phyloP scores from a whole-genome alignment of 2,329 filamentous ascomycete species.

The Myriosclerotinia scirpicola region DNA sequence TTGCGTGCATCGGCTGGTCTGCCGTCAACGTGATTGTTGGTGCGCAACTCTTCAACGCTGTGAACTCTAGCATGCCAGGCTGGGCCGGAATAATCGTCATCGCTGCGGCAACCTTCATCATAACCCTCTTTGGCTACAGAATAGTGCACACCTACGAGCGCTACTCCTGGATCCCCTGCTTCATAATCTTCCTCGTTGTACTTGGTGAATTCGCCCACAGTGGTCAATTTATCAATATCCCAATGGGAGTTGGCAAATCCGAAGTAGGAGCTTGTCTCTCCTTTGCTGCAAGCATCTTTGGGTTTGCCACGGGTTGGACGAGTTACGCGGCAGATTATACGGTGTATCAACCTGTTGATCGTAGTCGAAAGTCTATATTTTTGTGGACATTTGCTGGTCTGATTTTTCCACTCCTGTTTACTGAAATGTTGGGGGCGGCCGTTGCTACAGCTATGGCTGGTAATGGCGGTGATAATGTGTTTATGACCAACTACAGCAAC shows the following conservation, averaged over 20 bases:
- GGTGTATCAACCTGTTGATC: conserved; percentile 69
- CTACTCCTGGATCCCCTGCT: conserved; percentile 71
- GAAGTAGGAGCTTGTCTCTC: conserved; percentile 64
- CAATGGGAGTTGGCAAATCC: conserved; percentile 57
- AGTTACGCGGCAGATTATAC: conserved; percentile 76
- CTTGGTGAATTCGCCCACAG: conserved; percentile 67
- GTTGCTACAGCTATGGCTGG: conserved; percentile 62
- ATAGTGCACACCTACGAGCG: conserved; percentile 76
- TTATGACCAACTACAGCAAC: conserved; percentile 53
- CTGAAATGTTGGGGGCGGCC: conserved; percentile 70
- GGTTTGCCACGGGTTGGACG: conserved; percentile 72
- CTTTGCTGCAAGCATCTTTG: conserved; percentile 65
- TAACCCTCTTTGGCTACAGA: conserved; percentile 75
- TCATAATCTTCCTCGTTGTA: conserved; percentile 71
- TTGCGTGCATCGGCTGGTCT: conserved; percentile 74
- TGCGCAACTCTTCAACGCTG: conserved; percentile 72
- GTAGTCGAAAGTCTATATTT: conserved; percentile 63
- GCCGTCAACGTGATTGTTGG: conserved; percentile 78
- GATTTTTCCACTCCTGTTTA: conserved; percentile 70
- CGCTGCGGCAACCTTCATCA: conserved; percentile 62
- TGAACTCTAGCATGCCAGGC: conserved; percentile 68
- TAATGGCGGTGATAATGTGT: conserved; percentile 55
- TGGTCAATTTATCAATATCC: conserved; percentile 60
- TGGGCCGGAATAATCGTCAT: conserved; percentile 76
- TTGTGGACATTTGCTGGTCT: conserved; percentile 68